Evolutionary conservation across 106 monocot species (phyloP).

Genomic region (Amphibolis antarctica): DNA sequence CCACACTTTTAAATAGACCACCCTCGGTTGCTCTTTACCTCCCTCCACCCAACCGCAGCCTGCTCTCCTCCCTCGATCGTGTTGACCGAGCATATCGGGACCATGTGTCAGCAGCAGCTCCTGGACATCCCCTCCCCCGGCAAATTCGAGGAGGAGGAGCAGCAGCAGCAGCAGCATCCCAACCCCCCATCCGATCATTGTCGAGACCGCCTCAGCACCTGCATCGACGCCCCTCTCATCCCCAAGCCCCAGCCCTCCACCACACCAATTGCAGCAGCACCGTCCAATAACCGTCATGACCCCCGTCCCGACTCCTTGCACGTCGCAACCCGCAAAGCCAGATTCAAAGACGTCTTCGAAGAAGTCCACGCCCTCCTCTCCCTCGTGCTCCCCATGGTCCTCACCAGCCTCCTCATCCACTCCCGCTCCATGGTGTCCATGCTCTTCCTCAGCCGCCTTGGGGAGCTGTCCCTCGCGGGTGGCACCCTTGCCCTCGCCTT

Average conservation of each 20-base stretch:
- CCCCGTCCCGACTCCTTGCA: no score
- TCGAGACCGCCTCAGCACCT: neutral
- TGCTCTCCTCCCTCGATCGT: neutral
- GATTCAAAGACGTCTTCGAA: neutral
- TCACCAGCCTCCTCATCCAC: slow-evolving; percentile 78
- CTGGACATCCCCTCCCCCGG: neutral
- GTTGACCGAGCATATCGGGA: neutral
- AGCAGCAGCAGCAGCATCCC: neutral
- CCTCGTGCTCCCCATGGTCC: slow-evolving; percentile 51
- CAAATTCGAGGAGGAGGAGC: neutral
- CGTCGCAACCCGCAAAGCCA: no score
- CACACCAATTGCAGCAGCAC: neutral
- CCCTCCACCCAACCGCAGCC: neutral
- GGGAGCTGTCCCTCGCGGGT: slow-evolving; percentile 55
- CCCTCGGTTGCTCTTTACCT: neutral
- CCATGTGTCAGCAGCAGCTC: neutral
- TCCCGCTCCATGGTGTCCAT: slow-evolving; percentile 82
- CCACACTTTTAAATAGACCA: no score
- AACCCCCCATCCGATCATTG: neutral
- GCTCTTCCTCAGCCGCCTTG: slow-evolving; percentile 72
- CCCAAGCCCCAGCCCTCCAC: neutral
- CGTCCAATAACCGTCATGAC: no score
- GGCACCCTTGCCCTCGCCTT: slow-evolving; percentile 84
- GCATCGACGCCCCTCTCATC: neutral
- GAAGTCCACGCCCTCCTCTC: slow-evolving; percentile 24